These are phyloP conservation scores for Holtermanniella nyarrowii DNA, from an alignment of 768 basidiomycete species.

Conservation along the genomic window DNA sequence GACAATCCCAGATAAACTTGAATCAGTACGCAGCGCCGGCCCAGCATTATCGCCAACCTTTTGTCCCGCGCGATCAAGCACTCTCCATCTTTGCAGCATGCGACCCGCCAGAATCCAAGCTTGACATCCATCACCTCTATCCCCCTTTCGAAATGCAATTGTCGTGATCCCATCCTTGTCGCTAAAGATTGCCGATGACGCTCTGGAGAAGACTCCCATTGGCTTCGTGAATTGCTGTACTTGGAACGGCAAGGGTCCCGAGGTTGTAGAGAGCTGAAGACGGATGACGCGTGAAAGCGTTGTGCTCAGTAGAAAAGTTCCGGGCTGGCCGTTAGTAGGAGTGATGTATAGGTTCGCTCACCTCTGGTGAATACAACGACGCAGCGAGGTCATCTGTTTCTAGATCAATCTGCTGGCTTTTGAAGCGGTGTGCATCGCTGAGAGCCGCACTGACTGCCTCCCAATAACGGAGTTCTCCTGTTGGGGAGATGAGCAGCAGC, in stretches of 20 bases:
- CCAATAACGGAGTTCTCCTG: conserved; percentile 75
- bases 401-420: conserved; percentile 12
- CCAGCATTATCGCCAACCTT: conserved; percentile 16
- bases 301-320: conserved; percentile 34
- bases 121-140: conserved; percentile 11
- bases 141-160: conserved; percentile 20
- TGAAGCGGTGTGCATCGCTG: conserved; percentile 38
- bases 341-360: conserved; percentile 9
- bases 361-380: conserved; percentile 20
- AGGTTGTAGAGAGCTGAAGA: conserved; percentile 23
- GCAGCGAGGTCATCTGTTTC: conserved; percentile 27
- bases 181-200: conserved; percentile 29
- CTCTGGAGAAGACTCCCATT: conserved; percentile 34
- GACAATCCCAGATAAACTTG: not conserved
- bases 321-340: conserved; percentile 14
- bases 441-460: conserved; percentile 53
- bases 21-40: not conserved
- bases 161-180: conserved; percentile 18
- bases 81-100: conserved; percentile 19
- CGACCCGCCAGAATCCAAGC: conserved; percentile 12
- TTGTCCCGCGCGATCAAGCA: conserved; percentile 13
- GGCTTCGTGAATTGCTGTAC: conserved; percentile 25
- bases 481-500: conserved; percentile 61
- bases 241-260: conserved; percentile 27
- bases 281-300: conserved; percentile 28